A percentile compares a stretch with the other conserved stretches of the same genome.
These are phyloP conservation scores for Zygotorulaspora danielsina DNA, from an alignment of 805 yeast genomes.

Conservation along the genomic window DNA sequence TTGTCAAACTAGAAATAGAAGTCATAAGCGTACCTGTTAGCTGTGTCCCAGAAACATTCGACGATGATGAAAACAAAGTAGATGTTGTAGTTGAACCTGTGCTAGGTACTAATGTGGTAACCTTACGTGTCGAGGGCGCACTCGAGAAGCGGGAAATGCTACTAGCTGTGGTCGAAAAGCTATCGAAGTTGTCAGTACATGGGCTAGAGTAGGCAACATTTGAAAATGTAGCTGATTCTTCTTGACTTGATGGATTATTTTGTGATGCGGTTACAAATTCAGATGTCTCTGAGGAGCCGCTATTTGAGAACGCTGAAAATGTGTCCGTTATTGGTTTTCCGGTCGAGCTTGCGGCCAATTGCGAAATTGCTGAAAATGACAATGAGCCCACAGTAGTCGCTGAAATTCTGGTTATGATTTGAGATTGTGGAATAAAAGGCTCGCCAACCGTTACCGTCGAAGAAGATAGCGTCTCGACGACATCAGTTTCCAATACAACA, in stretches of 20 bases:
- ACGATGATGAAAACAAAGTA: constrained; percentile 13
- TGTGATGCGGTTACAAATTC: not conserved
- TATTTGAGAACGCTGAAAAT: not conserved
- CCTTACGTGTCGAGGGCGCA: constrained; percentile 3
- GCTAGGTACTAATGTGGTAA: constrained; percentile 13
- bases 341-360: no score
- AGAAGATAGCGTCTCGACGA: not conserved
- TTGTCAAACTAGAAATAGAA: constrained; percentile 27
- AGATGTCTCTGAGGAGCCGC: not conserved
- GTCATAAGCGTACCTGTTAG: constrained; percentile 33
- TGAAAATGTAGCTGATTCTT: not conserved
- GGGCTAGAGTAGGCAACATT: not conserved
- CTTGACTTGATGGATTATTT: not conserved
- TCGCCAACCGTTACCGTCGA: constrained; percentile 9
- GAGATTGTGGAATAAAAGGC: constrained; percentile 7
- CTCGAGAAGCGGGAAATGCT: not conserved
- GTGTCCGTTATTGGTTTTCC: not conserved
- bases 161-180: not conserved
- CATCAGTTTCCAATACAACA: constrained; percentile 10
- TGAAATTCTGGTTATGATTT: constrained; percentile 4
- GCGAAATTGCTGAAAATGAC: not conserved
- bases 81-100: constrained; percentile 22
- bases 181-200: not conserved
- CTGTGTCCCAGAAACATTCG: constrained; percentile 13
- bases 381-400: constrained; percentile 5